A percentile compares a stretch with the other conserved stretches of the same genome.
Evolutionary conservation across 768 basidiomycete genomes (phyloP).

Genomic region (Pulveroboletus frians): DNA sequence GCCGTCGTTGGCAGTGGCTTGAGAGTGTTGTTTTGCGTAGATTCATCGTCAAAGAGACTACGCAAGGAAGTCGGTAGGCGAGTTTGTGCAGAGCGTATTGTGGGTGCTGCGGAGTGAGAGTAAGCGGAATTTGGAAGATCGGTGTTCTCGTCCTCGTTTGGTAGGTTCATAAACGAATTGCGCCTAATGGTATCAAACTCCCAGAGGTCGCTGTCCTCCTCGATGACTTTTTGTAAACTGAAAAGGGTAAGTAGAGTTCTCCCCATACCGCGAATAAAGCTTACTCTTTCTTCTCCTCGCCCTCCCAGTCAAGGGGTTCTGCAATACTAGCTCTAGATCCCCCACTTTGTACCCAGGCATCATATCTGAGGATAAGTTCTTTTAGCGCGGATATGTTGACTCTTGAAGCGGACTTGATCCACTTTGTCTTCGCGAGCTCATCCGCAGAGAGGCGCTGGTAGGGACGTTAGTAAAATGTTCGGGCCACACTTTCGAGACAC

Average conservation of each 20-base stretch:
- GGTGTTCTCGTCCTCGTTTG: constrained; percentile 23
- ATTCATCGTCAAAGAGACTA: constrained; percentile 65
- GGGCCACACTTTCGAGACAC: constrained; percentile 16
- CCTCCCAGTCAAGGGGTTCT: constrained; percentile 67
- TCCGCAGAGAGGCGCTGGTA: constrained; percentile 81
- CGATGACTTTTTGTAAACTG: constrained; percentile 19
- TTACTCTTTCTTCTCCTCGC: constrained; percentile 56
- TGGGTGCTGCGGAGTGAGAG: constrained; percentile 31
- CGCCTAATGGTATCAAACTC: constrained; percentile 72
- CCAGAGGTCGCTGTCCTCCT: constrained; percentile 48
- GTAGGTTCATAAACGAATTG: constrained; percentile 27
- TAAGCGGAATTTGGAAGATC: constrained; percentile 14
- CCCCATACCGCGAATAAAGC: background rate
- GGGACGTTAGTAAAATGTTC: constrained; percentile 5
- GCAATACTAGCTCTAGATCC: constrained; percentile 77
- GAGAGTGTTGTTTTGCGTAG: constrained; percentile 36
- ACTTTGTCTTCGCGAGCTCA: constrained; percentile 80
- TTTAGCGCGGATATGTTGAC: constrained; percentile 61
- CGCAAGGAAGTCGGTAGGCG: constrained; percentile 74
- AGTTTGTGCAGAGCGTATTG: constrained; percentile 47
- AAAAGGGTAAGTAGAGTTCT: constrained; percentile 5
- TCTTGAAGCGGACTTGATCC: constrained; percentile 79
- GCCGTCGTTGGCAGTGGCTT: constrained; percentile 32
- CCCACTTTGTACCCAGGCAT: constrained; percentile 61
- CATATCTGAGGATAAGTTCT: constrained; percentile 76